Evolutionary conservation across 106 monocot genomes (phyloP), one percentile per base, ranked within the genome.

Genomic region (Dactylorhiza incarnata): DNA sequence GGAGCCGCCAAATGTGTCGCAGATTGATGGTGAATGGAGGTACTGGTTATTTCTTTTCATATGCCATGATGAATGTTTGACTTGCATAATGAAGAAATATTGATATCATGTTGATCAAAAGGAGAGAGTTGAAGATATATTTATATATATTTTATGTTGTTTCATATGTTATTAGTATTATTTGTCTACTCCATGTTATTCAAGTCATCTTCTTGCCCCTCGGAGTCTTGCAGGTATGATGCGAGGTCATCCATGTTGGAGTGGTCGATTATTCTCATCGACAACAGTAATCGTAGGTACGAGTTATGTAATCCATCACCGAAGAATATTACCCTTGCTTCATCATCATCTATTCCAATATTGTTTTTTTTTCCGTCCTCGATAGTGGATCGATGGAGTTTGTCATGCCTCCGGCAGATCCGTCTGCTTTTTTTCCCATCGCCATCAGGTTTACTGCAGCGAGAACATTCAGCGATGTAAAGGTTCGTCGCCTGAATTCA

Each of bases 1-100:
- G 69, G 97, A 94, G 67, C 54, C 89, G 69, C 97, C 97, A 65
- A 89, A 78, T 82, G 89, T 97, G 13, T 84, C 83, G 75, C 97
- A 97, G 81, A 87, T 93, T 63, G 97, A 97, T 86, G 97, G 97
- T 59, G 97, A 97, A 78, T 97, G 93, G 97, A 93, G 89, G 97
- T 97, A 83, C 76, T 71, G 29, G 20, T 26, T 26, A 37, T 46
- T 17, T 69, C 43, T 69, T 45, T 43, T 45, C 2, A 45, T 13
- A 11, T 52, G 5, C 7, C 13, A 29, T 65, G 9, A 5, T 65
- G 29, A 25, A 24, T 29, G 25, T 11, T 58, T 26, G 7, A 14
- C 13, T 15, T 54, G 54, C 3, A 22, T 20, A 58, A 22, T n/a
- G 5, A 58, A 22, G 22, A 58, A 20, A 58, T 8, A 58, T 58